phyloP scores from a whole-genome alignment of 1,284 basidiomycete species.

The Ceratobasidium sp. region DNA sequence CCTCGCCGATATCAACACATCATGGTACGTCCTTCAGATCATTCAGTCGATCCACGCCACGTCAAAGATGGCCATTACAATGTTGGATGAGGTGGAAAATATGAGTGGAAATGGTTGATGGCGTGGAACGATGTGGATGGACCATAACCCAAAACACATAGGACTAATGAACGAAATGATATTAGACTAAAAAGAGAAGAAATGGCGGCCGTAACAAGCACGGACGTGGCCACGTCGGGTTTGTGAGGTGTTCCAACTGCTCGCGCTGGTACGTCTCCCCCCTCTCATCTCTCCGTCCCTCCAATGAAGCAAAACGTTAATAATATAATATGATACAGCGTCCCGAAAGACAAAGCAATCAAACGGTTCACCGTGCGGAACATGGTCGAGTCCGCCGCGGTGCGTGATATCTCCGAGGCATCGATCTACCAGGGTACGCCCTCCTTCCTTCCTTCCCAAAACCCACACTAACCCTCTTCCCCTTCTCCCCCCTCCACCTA shows the following conservation, averaged over 20 bases:
- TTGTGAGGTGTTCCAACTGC: conserved; percentile 99
- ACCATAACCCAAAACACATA: not conserved
- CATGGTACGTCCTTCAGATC: not conserved
- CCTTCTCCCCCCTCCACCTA: not conserved
- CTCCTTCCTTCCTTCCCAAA: too few species aligned
- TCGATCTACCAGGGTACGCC: conserved; percentile 91
- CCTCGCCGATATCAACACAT: conserved; percentile 4
- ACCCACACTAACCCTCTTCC: too few species aligned
- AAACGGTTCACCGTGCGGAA: conserved; percentile 99
- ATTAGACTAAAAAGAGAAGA: conserved; percentile 98
- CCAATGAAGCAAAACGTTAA: not conserved
- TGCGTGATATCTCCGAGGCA: conserved; percentile 97
- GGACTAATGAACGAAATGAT: not conserved
- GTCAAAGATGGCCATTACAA: not conserved
- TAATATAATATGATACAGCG: conserved; percentile 57
- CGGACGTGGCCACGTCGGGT: conserved; percentile 95
- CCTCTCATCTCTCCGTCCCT: not conserved
- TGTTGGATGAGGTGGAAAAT: conserved; percentile 8
- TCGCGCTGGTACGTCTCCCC: conserved; percentile 71
- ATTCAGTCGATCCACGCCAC: not conserved
- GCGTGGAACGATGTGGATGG: not conserved
- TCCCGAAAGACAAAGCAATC: conserved; percentile 99
- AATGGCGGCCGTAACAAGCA: conserved; percentile 98
- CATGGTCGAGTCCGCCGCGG: conserved; percentile 99
- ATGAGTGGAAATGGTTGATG: not conserved